Evolutionary conservation across 305 asterid genomes (phyloP), one percentile per base, ranked within the genome.

Genomic region (Fraxinus floribunda): DNA sequence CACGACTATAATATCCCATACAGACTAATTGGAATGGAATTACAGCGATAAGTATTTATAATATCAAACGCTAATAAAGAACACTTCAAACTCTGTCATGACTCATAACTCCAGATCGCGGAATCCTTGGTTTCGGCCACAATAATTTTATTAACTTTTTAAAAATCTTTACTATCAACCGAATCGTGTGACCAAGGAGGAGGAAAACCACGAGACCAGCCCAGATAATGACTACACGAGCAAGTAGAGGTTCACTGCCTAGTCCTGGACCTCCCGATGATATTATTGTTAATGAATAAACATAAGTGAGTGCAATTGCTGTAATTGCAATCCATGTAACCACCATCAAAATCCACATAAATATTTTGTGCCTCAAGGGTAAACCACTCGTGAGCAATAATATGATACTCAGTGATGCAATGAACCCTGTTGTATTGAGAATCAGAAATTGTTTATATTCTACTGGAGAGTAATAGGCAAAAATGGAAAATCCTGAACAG

Each of bases 381-480:
- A 90, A 71, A 6, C 92, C 91, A 78, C 93, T 90, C 73, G 87
- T 87, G 39, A 90, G 78, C 24, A 91, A 38, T 80, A 90, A 76
- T 29, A 90, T 90, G 72, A 87, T 89, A 83, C 90, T 86, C 20
- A 88, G 86, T 11, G 90, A 89, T 30, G 92, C 86, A n/a, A 86
- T 70, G 79, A 88, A 87, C 8, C 83, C 75, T 0, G 26, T 38
- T 4, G 89, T 88, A 80, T 89, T 88, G 57, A 66, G 32, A 4
- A 76, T 18, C 76, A 64, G 64, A 44, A 87, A 83, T 7, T 13
- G 20, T 10, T 36, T 70, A 1, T 78, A 81, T 3, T 9, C 7
- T 4, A 20, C 29, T 0, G 87, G 66, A 11, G 15, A 18, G 13
- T 44, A 35, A 32, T 62, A 29, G 9, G 81, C 78, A 76, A 68